Conservation (phyloP, 2,329 filamentous ascomycete genomes). For the Fusarium heterosporum region DNA sequence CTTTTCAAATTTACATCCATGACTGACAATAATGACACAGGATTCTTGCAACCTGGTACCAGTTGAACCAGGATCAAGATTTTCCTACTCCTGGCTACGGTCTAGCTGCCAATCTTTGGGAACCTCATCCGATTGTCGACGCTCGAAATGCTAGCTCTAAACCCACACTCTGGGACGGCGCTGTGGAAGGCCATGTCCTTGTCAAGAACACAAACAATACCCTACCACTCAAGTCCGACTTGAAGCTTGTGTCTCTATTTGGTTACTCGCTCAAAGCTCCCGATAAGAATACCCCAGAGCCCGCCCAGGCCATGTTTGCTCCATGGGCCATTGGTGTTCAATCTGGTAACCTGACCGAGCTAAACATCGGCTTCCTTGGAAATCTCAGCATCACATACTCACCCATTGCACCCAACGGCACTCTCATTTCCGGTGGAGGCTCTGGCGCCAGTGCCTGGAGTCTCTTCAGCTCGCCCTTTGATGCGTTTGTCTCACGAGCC, state of each 20-base stretch:
- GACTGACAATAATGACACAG: background rate
- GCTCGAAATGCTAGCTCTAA: conserved; percentile 8
- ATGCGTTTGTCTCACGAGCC: background rate
- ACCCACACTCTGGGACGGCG: conserved; percentile 5
- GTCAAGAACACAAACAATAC: conserved; percentile 18
- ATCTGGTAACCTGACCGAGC: conserved; percentile 12
- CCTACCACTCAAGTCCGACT: background rate
- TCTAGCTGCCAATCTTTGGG: background rate
- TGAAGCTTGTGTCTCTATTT: conserved; percentile 16
- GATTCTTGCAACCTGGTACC: conserved; percentile 14
- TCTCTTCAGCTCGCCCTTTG: conserved; percentile 1
- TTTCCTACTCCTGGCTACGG: background rate
- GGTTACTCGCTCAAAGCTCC: conserved; percentile 15
- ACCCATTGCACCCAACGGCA: conserved; percentile 7
- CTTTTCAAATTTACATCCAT: background rate
- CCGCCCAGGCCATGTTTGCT: background rate
- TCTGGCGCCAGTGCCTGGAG: conserved; percentile 5
- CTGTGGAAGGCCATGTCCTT: conserved; percentile 13
- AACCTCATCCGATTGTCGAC: conserved; percentile 7
- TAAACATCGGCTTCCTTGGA: conserved; percentile 3
- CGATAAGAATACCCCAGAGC: conserved; percentile 13
- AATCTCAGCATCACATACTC: conserved; percentile 9
- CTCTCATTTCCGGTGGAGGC: conserved; percentile 6
- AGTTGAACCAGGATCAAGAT: conserved; percentile 15
- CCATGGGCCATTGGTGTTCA: conserved; percentile 9